Conservation (phyloP, 176 grass and related monocot genomes). For the Chrysopogon serrulatus region DNA sequence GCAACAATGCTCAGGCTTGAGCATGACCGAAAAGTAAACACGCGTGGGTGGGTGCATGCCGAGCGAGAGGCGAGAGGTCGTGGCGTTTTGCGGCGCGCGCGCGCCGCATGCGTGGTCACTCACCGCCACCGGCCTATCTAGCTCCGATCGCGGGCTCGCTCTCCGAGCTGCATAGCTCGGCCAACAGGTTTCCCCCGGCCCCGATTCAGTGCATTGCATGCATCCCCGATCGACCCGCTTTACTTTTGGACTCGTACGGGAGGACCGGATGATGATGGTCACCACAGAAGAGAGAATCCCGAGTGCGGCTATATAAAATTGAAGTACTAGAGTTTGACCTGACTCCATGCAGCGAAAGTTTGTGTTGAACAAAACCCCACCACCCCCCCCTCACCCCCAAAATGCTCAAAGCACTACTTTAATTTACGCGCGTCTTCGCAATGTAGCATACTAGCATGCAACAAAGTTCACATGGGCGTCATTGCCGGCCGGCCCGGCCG, state of each 20-base stretch:
- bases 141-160: too few species aligned
- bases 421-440: not conserved
- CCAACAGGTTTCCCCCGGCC: too few species aligned
- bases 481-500: not conserved
- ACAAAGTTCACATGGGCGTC: not conserved
- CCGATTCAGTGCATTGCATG: too few species aligned
- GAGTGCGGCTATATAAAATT: not conserved
- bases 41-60: too few species aligned
- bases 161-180: too few species aligned
- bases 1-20: too few species aligned
- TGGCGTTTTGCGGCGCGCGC: not conserved
- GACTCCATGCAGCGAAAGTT: not conserved
- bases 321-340: not conserved
- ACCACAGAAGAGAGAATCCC: too few species aligned
- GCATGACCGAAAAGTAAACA: not conserved
- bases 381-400: too few species aligned
- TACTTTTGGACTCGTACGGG: not conserved
- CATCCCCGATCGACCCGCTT: too few species aligned
- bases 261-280: not conserved
- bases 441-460: too few species aligned
- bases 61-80: not conserved
- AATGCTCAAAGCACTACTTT: not conserved
- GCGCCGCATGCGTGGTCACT: too few species aligned
- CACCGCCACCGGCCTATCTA: too few species aligned
- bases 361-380: not conserved